These are phyloP conservation scores for Trypanosoma boissoni DNA, from an alignment of 208 protist genomes.

Conservation along the genomic window DNA sequence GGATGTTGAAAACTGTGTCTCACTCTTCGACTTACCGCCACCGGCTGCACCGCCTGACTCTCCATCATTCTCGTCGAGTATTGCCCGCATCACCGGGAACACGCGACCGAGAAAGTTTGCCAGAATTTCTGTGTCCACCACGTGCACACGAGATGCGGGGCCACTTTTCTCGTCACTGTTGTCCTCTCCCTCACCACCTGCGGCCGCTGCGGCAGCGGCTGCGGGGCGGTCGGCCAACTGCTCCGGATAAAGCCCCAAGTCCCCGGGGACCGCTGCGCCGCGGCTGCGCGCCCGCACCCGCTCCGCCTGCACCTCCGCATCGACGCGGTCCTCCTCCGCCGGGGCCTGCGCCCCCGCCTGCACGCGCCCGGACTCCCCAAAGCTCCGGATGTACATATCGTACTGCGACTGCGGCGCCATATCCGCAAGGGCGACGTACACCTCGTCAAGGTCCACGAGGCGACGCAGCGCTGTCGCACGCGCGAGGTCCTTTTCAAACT, in stretches of 20 bases:
- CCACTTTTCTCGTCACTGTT: neutral
- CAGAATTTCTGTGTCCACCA: constrained; percentile 54
- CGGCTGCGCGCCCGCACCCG: constrained; percentile 37
- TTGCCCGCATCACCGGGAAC: constrained; percentile 60
- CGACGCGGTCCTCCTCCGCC: constrained; percentile 47
- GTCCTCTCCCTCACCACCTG: constrained; percentile 7
- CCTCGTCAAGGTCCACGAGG: constrained; percentile 81
- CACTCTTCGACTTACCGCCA: constrained; percentile 30
- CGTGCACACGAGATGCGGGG: neutral
- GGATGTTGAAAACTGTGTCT: constrained; percentile 54
- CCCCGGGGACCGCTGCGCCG: constrained; percentile 49
- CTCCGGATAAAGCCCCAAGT: constrained; percentile 80
- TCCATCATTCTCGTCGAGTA: constrained; percentile 64
- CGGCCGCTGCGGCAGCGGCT: constrained; percentile 14
- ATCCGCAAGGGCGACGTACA: constrained; percentile 52
- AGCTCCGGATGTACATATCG: constrained; percentile 82
- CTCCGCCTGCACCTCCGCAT: constrained; percentile 63
- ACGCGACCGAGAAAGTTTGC: constrained; percentile 56
- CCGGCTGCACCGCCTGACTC: constrained; percentile 16
- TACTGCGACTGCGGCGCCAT: constrained; percentile 80
- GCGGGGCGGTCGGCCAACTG: constrained; percentile 39
- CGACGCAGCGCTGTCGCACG: constrained; percentile 72
- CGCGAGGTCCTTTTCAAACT: constrained; percentile 73
- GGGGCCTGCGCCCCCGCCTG: constrained; percentile 62
- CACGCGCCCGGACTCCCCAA: constrained; percentile 47